Evolutionary conservation across 2,329 filamentous ascomycete species (phyloP), one percentile per base, ranked within the genome.

Genomic region (Huntiella savannae): DNA sequence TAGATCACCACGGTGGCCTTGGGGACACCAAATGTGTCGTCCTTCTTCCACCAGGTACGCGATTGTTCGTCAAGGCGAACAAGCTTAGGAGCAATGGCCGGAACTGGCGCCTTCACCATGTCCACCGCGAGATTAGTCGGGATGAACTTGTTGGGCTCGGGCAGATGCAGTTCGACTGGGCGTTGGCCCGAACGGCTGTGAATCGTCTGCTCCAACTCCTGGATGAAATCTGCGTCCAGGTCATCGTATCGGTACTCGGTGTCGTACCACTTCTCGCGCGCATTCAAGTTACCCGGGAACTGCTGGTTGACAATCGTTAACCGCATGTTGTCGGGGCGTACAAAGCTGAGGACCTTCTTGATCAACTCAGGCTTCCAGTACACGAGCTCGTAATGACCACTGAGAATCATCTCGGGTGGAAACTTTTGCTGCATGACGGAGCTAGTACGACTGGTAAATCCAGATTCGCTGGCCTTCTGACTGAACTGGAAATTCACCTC

Each of bases 1-100:
- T 79, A 84, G 52, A 94, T 75, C 53, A 86, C 74, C 13, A 96
- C 67, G 83, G 36, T 50, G 48, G 8, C 33, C 35, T 13, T 15
- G 44, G 28, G 45, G 41, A 5, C 48, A 87, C 88, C 96, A 62
- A 96, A 98, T 0, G 79, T 86, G 55, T 98, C 91, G 56, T 98
- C 91, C 63, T 96, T 96, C 68, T 98, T 98, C 68, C 79, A 95
- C 91, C 91, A 98, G 2, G 84, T 80, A 28, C 87, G 77, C 1
- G 83, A 77, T 33, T 77, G 66, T 4, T 78, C 70, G 53, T 95
- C 88, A 55, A 93, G 86, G 53, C 87, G 78, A 51, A 98, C 79
- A 17, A 98, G 68, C 50, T 78, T 80, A 0, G 91, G 91, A 1
- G 76, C 69, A 47, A 81, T 71, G 0, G 78, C 67, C 1, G 86